Percentiles rank a stretch among this genome's conserved stretches.
phyloP scores from a whole-genome alignment of 192 early-diverging fungal species.

The Piromyces finnis region DNA sequence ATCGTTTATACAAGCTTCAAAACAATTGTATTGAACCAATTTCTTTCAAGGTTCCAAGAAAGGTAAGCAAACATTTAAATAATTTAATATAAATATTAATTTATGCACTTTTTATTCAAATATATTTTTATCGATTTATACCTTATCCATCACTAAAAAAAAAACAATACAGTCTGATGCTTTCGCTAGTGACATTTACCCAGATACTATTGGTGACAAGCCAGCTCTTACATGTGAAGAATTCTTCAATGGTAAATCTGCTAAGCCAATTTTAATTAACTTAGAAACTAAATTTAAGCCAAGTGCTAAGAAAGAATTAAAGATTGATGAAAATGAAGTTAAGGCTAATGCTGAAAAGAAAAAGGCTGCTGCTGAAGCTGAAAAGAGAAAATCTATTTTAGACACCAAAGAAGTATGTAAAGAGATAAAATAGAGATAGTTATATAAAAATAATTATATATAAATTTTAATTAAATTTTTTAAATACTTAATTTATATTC shows the following conservation, averaged over 20 bases:
- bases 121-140: too few species aligned
- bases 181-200: conserved; percentile 93
- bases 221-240: conserved; percentile 78
- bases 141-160: too few species aligned
- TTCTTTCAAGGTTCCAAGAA: conserved; percentile 89
- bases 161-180: conserved; percentile 83
- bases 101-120: too few species aligned
- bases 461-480: too few species aligned
- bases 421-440: too few species aligned
- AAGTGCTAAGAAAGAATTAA: conserved; percentile 23
- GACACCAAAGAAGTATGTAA: background rate
- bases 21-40: conserved; percentile 82
- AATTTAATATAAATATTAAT: too few species aligned
- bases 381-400: background rate
- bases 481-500: too few species aligned
- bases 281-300: conserved; percentile 48
- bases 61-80: conserved; percentile 33
- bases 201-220: conserved; percentile 59
- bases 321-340: conserved; percentile 6
- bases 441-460: too few species aligned
- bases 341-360: background rate
- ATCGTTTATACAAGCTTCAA: conserved; percentile 84
- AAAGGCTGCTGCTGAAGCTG: background rate
- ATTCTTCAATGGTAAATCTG: conserved; percentile 73
- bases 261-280: conserved; percentile 55